Evolutionary conservation across 768 basidiomycete species (phyloP), one percentile per base, ranked within the genome.

Genomic region (Ramaria sp.): DNA sequence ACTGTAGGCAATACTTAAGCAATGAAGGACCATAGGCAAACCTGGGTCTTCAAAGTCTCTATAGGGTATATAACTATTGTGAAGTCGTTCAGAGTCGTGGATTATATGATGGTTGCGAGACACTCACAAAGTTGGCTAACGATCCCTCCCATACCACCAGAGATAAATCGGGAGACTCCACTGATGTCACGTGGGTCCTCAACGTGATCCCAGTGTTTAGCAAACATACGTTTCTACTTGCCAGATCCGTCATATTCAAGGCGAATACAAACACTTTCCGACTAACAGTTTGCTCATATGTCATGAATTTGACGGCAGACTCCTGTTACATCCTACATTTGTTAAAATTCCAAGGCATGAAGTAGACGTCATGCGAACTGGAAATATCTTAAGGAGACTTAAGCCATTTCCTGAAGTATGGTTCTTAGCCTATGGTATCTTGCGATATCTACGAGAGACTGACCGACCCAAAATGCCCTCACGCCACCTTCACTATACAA

Each of bases 221-320:
- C 96, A 67, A 99, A 93, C 50, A 91, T 75, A 12, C 88, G 86
- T 87, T 98, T 99, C 91, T 94, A 65, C 50, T 54, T 16, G 43
- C 57, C 13, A 62, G 50, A 16, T 38, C 52, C 25, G 37, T 18
- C 41, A 20, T 22, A 60, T 52, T 24, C 18, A 50, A 55, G 34
- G n/a, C 30, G 45, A 48, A 36, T n/a, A n/a, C n/a, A 58, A 28
- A 41, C 57, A 57, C 50, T 48, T 49, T 32, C 48, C 30, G 62
- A 57, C 85, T 68, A 61, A 93, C 91, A 52, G 91, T 83, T 55
- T 89, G 85, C 69, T 98, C 96, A 67, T 98, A 98, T 3, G 88
- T 69, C 61, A 94, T 83, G 73, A 99, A 98, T 69, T 98, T 98
- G 77, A 98, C 96, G 25, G 96, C 96, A 45, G 92, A 97, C 73